Conservation (phyloP, 768 basidiomycete species). For the Tubosaeta sp. region DNA sequence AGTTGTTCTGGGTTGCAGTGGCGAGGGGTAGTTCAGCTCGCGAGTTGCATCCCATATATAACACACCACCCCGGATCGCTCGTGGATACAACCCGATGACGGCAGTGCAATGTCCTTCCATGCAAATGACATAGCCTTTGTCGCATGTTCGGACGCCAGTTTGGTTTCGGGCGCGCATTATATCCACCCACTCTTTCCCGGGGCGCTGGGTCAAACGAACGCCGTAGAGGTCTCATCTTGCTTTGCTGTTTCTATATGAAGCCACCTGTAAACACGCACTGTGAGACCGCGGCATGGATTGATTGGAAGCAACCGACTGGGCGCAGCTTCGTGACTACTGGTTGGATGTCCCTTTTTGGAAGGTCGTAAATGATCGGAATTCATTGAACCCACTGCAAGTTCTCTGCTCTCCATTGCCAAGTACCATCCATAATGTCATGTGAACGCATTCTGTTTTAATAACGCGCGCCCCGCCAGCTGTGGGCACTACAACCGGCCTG, state of each 20-base stretch:
- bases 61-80: not conserved
- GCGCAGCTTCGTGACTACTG: not conserved
- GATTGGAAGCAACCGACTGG: not conserved
- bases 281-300: not conserved
- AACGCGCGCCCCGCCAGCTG: too few species aligned
- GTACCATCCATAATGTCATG: too few species aligned
- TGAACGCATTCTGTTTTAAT: too few species aligned
- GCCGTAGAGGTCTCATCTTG: not conserved
- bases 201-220: not conserved
- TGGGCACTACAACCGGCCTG: too few species aligned
- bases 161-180: not conserved
- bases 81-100: not conserved
- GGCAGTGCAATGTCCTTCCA: not conserved
- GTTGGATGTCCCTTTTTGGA: too few species aligned
- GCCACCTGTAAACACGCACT: not conserved
- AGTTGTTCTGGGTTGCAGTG: not conserved
- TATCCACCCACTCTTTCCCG: not conserved
- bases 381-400: too few species aligned
- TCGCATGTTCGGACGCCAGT: not conserved
- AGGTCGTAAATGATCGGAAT: too few species aligned
- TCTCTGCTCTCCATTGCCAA: too few species aligned
- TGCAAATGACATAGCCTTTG: not conserved
- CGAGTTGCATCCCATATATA: conserved; percentile 1
- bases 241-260: too few species aligned
- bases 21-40: not conserved